Evolutionary conservation across 1,284 basidiomycete species (phyloP), one percentile per base, ranked within the genome.

Genomic region (Trichosporon faecale): DNA sequence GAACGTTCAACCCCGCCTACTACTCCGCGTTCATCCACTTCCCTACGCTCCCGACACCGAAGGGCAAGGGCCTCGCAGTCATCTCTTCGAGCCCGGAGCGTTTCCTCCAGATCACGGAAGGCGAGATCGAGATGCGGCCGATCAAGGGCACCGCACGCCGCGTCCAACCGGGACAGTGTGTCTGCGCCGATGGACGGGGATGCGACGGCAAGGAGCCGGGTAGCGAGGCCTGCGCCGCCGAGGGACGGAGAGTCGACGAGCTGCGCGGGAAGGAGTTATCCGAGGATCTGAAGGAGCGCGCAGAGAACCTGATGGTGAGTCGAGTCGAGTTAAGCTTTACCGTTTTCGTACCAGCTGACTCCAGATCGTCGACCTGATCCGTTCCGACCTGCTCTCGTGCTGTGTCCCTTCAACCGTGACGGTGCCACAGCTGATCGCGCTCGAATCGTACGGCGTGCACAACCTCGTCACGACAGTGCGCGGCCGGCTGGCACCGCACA

Each of bases 361-460:
- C 40, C 73, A 85, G 84, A 98, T 99, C 75, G 96, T 98, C 25
- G 96, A 98, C 79, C 87, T 98, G 52, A 98, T 98, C 76, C 89
- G 95, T 16, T 93, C 97, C 70, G 96, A 99, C 83, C 85, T 99
- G 35, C 89, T 85, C 84, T 89, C 78, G 85, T 93, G 78, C 85
- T 98, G 75, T 76, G 77, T 77, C 86, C 92, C 73, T 82, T 92
- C 79, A 80, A 90, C 85, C 65, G 95, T 99, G 5, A 80, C 86
- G 5, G 94, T 98, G 1, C 91, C 89, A 66, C 89, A 93, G 73
- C 91, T 99, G 75, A 98, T 96, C 83, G 85, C 85, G 0, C 89
- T 98, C 8, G 96, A 99, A 80, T 92, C 93, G 75, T 98, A 96
- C 79, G 95, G 93, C 0, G 93, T 99, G 1, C 98, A 95, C 89